Evolutionary conservation across 495 filamentous ascomycete species (phyloP), one percentile per base, ranked within the genome.

Genomic region (Aspergillus sparsus): DNA sequence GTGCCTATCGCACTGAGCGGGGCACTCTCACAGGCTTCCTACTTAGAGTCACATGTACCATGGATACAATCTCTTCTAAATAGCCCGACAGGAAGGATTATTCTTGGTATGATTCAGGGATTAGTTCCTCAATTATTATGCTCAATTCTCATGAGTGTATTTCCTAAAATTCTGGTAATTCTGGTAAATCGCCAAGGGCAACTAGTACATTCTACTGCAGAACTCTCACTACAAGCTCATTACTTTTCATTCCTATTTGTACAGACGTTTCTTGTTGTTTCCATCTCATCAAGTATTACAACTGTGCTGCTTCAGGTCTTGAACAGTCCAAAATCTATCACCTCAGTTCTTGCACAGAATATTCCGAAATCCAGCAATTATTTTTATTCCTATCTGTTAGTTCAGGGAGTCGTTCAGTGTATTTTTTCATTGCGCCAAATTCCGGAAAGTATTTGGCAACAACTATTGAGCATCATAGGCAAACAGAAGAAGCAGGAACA

Each of bases 191-290:
- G n/a, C n/a, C n/a, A n/a, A n/a, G n/a, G n/a, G n/a, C n/a, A n/a
- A n/a, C n/a, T n/a, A n/a, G n/a, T n/a, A n/a, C n/a, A n/a, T n/a
- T 45, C 41, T 6, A 15, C 7, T 6, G 5, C 16, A 9, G 6
- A 49, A 16, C 46, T 5, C 8, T 36, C 18, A 84, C 92, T 3
- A 7, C 88, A 92, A 70, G 82, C 80, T 42, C 91, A 87, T 72
- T 93, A 90, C 71, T 93, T 92, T 68, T 70, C 79, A 33, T 92
- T 93, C 71, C 78, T 92, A 4, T 92, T 91, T 73, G 80, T 90
- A 41, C 87, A 91, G 66, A 82, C 91, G 35, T 92, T 92, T 73
- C 74, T 93, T 33, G 83, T 92, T 44, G 88, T 91, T 41, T 87
- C 87, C 33, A 80, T 93, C 47, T 80, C 89, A 6, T 75, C 73